Conservation (phyloP, 257 asterid species). For the Craterostigma plantagineum region DNA sequence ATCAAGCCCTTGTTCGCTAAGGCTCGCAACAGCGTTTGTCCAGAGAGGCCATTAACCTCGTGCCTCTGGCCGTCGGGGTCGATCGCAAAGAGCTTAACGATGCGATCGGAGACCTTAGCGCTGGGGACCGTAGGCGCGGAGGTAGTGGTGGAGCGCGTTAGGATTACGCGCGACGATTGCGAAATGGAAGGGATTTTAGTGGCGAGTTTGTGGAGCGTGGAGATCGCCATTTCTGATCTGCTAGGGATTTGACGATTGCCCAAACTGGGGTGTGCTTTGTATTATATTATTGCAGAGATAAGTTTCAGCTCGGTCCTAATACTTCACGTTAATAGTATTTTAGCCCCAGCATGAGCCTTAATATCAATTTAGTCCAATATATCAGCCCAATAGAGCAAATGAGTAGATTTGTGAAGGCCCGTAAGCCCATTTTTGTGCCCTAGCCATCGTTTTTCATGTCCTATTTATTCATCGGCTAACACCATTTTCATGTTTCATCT, state of each 20-base stretch:
- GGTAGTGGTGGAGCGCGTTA: conserved; percentile 12
- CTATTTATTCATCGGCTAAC: too few relatives aligned
- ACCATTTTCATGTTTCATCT: too few relatives aligned
- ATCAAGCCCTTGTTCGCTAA: conserved; percentile 54
- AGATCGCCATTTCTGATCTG: conserved; percentile 33
- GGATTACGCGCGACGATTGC: conserved; percentile 13
- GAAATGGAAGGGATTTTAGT: conserved; percentile 16
- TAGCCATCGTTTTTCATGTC: too few relatives aligned
- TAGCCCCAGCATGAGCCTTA: too few relatives aligned
- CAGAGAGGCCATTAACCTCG: conserved; percentile 48
- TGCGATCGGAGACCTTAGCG: conserved; percentile 78
- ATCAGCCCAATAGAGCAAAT: too few relatives aligned
- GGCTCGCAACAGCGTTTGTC: conserved; percentile 80
- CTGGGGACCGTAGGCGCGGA: conserved; percentile 23
- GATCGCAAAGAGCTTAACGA: conserved; percentile 61
- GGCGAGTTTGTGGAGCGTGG: conserved; percentile 28
- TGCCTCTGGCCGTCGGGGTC: conserved; percentile 66
- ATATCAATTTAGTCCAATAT: too few relatives aligned
- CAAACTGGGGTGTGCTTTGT: conserved; percentile 7
- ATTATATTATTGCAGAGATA: neutral
- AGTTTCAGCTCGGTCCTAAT: too few relatives aligned
- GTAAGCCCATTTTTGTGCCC: too few relatives aligned
- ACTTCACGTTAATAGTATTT: too few relatives aligned
- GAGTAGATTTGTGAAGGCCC: too few relatives aligned
- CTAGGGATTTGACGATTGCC: conserved; percentile 17